These are phyloP conservation scores for Hyparrhenia diplandra DNA, from an alignment of 176 grass and related monocot species.

Conservation along the genomic window DNA sequence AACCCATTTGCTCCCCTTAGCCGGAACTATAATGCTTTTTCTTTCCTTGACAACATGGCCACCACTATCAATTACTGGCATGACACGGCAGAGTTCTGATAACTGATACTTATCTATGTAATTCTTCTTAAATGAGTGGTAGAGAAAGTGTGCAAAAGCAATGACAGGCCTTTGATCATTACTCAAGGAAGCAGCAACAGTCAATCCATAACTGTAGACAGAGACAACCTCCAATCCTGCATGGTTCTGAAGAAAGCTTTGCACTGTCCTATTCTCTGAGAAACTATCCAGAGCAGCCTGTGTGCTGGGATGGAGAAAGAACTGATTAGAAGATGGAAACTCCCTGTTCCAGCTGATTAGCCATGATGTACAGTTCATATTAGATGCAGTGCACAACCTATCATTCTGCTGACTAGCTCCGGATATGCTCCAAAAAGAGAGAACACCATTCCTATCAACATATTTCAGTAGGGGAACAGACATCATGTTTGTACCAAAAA, in stretches of 20 bases:
- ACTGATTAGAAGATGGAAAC: constrained; percentile 32
- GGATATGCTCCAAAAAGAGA: constrained; percentile 44
- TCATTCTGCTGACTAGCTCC: background rate
- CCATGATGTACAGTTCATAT: constrained; percentile 33
- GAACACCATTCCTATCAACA: constrained; percentile 16
- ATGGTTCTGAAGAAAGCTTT: constrained; percentile 34
- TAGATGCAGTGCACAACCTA: constrained; percentile 43
- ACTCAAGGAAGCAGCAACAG: constrained; percentile 24
- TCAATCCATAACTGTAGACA: constrained; percentile 9
- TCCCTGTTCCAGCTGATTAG: constrained; percentile 54
- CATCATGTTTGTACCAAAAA: constrained; percentile 32
- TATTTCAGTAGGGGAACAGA: constrained; percentile 55
- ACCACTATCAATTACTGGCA: constrained; percentile 51
- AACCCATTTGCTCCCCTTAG: constrained; percentile 60
- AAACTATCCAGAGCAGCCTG: constrained; percentile 19
- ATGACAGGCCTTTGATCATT: constrained; percentile 30
- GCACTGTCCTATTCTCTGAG: background rate
- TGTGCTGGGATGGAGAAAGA: constrained; percentile 33
- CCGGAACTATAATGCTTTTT: constrained; percentile 48
- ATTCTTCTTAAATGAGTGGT: constrained; percentile 31
- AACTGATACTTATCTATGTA: background rate
- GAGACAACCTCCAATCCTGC: constrained; percentile 39
- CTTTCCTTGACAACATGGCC: constrained; percentile 8
- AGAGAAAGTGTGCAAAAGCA: constrained; percentile 50
- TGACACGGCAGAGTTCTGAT: background rate